These are phyloP conservation scores for Paracamarosporium sp. DNA, from an alignment of 2,329 filamentous ascomycete species.

Conservation along the genomic window DNA sequence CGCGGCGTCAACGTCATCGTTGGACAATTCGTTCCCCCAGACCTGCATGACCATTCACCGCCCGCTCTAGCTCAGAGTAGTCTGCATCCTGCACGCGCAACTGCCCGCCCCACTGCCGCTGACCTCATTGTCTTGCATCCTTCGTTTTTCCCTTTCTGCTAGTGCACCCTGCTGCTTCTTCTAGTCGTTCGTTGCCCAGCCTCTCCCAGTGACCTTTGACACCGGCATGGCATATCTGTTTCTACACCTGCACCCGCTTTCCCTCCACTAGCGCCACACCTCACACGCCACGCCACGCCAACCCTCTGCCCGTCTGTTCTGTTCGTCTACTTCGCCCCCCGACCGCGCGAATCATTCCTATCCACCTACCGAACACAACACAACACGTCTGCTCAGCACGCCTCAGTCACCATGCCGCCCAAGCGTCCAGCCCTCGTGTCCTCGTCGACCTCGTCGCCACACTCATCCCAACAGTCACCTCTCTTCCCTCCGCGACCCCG, in stretches of 20 bases:
- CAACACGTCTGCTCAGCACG: not conserved
- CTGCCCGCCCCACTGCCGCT: not conserved
- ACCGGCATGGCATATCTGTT: not conserved
- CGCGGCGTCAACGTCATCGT: conserved; percentile 10
- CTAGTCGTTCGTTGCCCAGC: not conserved
- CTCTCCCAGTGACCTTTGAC: not conserved
- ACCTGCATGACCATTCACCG: conserved; percentile 5
- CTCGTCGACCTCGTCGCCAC: conserved; percentile 5
- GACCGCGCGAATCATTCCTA: conserved; percentile 2
- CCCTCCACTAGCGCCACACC: not conserved
- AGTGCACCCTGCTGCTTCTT: not conserved
- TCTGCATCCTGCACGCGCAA: not conserved
- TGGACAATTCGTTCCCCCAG: not conserved
- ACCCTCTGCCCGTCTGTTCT: not conserved
- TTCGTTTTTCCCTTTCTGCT: not conserved
- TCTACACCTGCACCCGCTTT: not conserved
- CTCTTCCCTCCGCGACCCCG: conserved; percentile 13
- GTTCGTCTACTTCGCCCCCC: not conserved
- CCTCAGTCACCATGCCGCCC: conserved; percentile 14
- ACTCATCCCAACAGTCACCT: not conserved
- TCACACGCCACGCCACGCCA: not conserved
- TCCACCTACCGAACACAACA: not conserved
- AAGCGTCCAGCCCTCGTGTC: conserved; percentile 11
- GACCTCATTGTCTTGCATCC: not conserved
- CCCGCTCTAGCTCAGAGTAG: not conserved